phyloP scores from a whole-genome alignment of 2,329 filamentous ascomycete genomes.

The Ceratocystis huliohia region DNA sequence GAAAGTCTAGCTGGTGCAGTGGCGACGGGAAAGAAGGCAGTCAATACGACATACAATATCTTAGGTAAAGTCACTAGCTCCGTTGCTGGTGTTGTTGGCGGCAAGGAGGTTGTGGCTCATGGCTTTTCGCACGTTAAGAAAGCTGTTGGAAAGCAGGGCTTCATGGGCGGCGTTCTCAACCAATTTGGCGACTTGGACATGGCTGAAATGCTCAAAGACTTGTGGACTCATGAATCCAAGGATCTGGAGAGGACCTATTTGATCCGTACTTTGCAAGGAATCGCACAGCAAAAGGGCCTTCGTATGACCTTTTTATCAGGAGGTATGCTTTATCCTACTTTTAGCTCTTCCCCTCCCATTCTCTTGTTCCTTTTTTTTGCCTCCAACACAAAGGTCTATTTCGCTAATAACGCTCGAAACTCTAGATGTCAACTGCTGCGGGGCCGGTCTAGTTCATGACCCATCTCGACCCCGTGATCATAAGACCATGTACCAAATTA shows the following conservation, averaged over 20 bases:
- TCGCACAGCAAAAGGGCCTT: constrained; percentile 85
- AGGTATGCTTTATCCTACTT: constrained; percentile 36
- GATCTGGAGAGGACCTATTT: constrained; percentile 94
- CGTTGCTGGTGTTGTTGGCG: constrained; percentile 87
- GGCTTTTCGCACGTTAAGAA: constrained; percentile 94
- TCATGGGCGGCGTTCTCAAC: constrained; percentile 92
- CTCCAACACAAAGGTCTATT: neutral
- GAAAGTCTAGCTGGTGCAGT: constrained; percentile 86
- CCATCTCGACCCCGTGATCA: constrained; percentile 82
- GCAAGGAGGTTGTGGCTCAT: constrained; percentile 80
- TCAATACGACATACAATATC: constrained; percentile 93
- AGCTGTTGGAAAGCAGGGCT: constrained; percentile 82
- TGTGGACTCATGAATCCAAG: constrained; percentile 98
- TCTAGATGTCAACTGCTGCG: constrained; percentile 71
- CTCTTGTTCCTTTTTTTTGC: neutral
- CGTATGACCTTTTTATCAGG: constrained; percentile 96
- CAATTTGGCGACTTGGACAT: constrained; percentile 95
- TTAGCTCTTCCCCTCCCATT: no score
- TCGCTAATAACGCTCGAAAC: constrained; percentile 22
- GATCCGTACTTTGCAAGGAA: constrained; percentile 88
- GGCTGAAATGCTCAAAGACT: constrained; percentile 83
- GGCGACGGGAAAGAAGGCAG: constrained; percentile 88
- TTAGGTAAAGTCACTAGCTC: constrained; percentile 90
- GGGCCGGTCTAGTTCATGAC: constrained; percentile 88
- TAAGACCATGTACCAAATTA: constrained; percentile 99